Conservation (phyloP, 2,329 filamentous ascomycete species). For the Pseudocercospora vitis region DNA sequence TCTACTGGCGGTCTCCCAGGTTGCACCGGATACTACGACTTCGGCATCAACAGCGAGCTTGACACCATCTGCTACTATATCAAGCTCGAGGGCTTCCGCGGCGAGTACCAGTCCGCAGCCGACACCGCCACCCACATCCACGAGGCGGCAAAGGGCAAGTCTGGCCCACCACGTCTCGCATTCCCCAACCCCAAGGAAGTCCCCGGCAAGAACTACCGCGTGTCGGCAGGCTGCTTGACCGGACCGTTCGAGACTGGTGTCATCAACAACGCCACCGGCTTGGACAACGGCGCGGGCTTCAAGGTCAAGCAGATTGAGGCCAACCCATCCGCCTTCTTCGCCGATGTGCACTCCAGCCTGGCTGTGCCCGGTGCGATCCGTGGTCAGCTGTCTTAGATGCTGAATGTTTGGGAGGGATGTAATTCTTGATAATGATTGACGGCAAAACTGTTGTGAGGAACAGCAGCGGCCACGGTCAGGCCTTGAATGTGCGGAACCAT, state of each 20-base stretch:
- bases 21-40: constrained; percentile 52
- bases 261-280: constrained; percentile 39
- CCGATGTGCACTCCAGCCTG: constrained; percentile 54
- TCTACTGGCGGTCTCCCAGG: constrained; percentile 29
- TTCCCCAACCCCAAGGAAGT: constrained; percentile 50
- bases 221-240: constrained; percentile 46
- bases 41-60: constrained; percentile 52
- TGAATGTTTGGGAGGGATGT: neutral
- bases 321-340: constrained; percentile 54
- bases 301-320: constrained; percentile 53
- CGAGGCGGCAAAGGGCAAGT: constrained; percentile 47
- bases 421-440: neutral
- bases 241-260: constrained; percentile 50
- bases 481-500: no score
- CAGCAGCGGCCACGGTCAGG: neutral
- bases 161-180: constrained; percentile 54
- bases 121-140: constrained; percentile 58
- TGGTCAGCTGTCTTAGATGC: constrained; percentile 46
- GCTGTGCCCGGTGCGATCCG: constrained; percentile 54
- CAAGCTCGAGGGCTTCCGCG: constrained; percentile 50
- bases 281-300: constrained; percentile 52
- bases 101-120: constrained; percentile 54
- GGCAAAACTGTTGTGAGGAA: neutral
- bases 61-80: constrained; percentile 54
- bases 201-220: constrained; percentile 40